phyloP scores from a whole-genome alignment of 257 asterid genomes.

The Nicotiana paniculata region DNA sequence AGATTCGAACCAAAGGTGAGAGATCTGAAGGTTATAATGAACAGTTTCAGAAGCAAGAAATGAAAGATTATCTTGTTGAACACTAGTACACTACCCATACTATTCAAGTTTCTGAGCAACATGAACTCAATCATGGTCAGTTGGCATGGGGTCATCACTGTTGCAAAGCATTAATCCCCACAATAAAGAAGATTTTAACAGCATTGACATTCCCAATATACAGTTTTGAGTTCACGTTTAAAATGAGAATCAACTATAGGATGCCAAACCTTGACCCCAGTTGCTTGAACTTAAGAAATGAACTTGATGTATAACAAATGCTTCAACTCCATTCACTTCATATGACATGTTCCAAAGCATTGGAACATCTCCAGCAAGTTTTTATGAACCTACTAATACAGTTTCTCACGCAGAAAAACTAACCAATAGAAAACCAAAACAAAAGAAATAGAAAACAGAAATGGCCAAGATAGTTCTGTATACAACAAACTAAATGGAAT shows the following conservation, averaged over 20 bases:
- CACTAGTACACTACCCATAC: slow-evolving; percentile 42
- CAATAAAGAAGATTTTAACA: background rate
- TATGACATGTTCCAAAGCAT: background rate
- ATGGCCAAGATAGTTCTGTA: background rate
- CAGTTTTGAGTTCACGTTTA: background rate
- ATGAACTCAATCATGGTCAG: background rate
- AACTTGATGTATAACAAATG: background rate
- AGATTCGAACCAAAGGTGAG: slow-evolving; percentile 65
- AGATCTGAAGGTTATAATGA: slow-evolving; percentile 86
- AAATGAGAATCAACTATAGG: background rate
- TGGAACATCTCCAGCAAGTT: background rate
- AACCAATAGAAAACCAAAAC: too few relatives aligned
- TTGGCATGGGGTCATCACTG: background rate
- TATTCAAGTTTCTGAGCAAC: slow-evolving; percentile 71
- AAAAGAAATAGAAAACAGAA: background rate
- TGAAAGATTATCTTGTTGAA: slow-evolving; percentile 38
- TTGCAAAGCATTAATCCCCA: too few relatives aligned
- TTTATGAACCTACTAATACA: background rate
- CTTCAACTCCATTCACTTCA: background rate
- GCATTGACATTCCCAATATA: background rate
- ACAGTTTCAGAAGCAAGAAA: slow-evolving; percentile 50
- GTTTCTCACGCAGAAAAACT: background rate
- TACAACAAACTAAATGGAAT: background rate
- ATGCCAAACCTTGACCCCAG: background rate
- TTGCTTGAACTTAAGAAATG: background rate